phyloP scores from a whole-genome alignment of 768 basidiomycete genomes.

The Myochromella boudieri region DNA sequence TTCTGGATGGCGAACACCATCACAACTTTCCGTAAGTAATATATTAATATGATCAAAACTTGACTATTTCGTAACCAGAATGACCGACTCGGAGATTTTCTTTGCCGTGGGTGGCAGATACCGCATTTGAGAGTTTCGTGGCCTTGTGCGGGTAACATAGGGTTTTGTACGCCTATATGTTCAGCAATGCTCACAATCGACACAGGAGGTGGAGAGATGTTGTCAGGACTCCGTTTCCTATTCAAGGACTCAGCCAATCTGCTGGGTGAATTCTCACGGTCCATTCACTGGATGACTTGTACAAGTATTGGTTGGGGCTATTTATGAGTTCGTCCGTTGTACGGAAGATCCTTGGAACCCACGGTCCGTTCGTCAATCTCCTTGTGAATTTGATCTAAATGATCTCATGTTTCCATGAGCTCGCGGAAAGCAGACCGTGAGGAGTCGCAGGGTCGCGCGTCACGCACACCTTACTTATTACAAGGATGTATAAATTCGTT shows the following conservation, averaged over 20 bases:
- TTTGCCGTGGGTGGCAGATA: conserved; percentile 20
- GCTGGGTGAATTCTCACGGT: conserved; percentile 3
- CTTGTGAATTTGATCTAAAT: conserved; percentile 12
- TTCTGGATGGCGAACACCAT: not conserved
- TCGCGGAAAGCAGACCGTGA: conserved; percentile 31
- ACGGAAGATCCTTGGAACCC: conserved; percentile 3
- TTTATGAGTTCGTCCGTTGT: conserved; percentile 6
- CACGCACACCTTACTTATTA: conserved; percentile 27
- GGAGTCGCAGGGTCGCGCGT: conserved; percentile 27
- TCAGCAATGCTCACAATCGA: not conserved
- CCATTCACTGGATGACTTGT: conserved; percentile 7
- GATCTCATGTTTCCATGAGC: conserved; percentile 35
- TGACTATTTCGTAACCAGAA: conserved; percentile 12
- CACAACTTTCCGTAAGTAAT: not conserved
- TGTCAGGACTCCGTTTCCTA: conserved; percentile 5
- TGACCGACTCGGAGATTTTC: conserved; percentile 28
- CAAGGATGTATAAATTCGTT: conserved; percentile 22
- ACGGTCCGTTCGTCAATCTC: conserved; percentile 15
- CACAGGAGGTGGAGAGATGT: conserved; percentile 2
- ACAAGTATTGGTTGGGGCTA: conserved; percentile 2
- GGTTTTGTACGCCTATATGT: conserved; percentile 2
- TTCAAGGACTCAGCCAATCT: conserved; percentile 9
- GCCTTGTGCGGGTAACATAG: not conserved
- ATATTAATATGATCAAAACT: not conserved
- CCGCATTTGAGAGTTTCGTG: not conserved